Conservation (phyloP, 345 rosid species). For the Aethionema arabicum region DNA sequence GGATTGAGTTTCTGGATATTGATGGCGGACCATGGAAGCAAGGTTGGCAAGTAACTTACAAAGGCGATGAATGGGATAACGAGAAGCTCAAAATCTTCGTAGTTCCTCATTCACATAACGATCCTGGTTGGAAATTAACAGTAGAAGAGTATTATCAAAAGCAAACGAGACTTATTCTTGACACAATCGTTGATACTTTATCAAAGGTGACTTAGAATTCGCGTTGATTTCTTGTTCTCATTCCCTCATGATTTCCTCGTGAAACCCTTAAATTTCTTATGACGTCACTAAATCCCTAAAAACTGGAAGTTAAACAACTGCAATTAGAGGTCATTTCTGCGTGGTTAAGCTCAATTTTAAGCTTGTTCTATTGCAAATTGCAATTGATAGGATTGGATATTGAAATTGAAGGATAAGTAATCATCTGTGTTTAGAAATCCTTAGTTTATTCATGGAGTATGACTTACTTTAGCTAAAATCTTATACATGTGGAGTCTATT, state of each 20-base stretch:
- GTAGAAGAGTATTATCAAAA: conserved; percentile 93
- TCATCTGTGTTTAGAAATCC: too few relatives aligned
- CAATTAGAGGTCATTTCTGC: not conserved
- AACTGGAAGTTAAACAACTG: conserved; percentile 13
- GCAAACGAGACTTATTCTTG: conserved; percentile 79
- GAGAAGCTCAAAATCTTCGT: conserved; percentile 87
- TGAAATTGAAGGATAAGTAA: too few relatives aligned
- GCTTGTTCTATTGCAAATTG: not conserved
- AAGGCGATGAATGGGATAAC: conserved; percentile 80
- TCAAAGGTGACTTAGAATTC: conserved; percentile 57
- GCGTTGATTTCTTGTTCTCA: not conserved
- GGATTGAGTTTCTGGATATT: conserved; percentile 73
- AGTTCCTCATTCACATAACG: conserved; percentile 96
- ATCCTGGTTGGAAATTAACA: conserved; percentile 97
- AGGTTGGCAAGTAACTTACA: conserved; percentile 81
- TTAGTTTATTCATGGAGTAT: too few relatives aligned
- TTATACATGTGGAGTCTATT: conserved; percentile 18
- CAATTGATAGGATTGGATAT: not conserved
- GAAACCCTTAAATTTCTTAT: not conserved
- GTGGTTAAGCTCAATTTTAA: conserved; percentile 10
- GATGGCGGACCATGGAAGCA: conserved; percentile 98
- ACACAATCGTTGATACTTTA: conserved; percentile 78
- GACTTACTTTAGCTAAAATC: conserved; percentile 12
- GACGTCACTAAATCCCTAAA: conserved; percentile 27
- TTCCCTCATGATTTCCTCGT: conserved; percentile 20